Evolutionary conservation across 2,329 filamentous ascomycete genomes (phyloP), one percentile per base, ranked within the genome.

Genomic region (Chaetomiaceae sp.): DNA sequence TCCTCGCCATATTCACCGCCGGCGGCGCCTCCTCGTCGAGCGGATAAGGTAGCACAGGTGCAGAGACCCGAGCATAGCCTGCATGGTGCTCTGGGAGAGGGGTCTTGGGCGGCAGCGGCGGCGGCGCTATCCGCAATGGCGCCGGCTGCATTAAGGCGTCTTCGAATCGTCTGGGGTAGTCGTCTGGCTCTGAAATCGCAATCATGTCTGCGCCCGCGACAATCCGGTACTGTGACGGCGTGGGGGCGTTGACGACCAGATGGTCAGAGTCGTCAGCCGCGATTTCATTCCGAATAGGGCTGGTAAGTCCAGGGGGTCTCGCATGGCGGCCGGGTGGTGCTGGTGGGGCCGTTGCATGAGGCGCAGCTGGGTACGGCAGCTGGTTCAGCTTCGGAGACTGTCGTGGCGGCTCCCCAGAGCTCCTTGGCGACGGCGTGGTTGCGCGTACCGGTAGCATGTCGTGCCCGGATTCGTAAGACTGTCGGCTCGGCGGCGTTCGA

Each of bases 1-100:
- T 96, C 59, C 85, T 82, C 39, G 86, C 83, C 78, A 89, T 87
- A 62, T 95, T 95, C 7, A 95, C 89, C 6, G 80, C 75, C 3
- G 92, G 92, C 16, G 92, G 91, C 23, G 86, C 85, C 21, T 86
- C 87, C 62, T 95, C 80, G 40, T 83, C 84, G 42, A 88, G 70
- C 0, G 92, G 92, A 66, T 96, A 96, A 1, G 90, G 90, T 30
- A 88, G 76, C 8, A 72, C 66, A 16, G 59, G 50, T 16, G 57
- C 47, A 19, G 55, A 63, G 44, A 59, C 65, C 61, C 53, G 70
- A 60, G 57, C 71, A 62, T 55, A 64, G 33, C 55, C 62, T 40
- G 46, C 61, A 58, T 66, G 72, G 58, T 65, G 66, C 51, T 81
- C 83, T 0, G 77, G 80, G 3, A 90, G 76, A 0, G 86, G 86